These are phyloP conservation scores for Penicillium sp. DNA, from an alignment of 2,329 filamentous ascomycete species.

Conservation along the genomic window DNA sequence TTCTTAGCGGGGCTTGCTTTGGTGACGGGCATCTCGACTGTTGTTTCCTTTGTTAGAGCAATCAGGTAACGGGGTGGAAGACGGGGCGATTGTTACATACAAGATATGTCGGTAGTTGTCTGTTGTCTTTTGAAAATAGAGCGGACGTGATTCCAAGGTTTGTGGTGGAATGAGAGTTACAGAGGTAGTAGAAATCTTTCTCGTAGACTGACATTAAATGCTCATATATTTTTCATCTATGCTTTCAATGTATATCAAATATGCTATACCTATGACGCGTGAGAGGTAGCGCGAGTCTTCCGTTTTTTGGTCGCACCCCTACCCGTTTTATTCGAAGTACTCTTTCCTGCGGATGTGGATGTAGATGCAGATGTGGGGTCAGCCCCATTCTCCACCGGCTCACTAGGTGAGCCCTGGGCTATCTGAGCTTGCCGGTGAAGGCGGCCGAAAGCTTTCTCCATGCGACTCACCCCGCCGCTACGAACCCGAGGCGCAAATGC, in stretches of 20 bases:
- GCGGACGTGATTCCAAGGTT: too few relatives aligned
- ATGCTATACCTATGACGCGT: not conserved
- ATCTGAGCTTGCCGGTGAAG: conserved; percentile 59
- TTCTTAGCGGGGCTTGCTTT: too few relatives aligned
- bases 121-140: too few relatives aligned
- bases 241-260: not conserved
- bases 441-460: conserved; percentile 72
- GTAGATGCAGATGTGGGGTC: conserved; percentile 1
- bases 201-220: not conserved
- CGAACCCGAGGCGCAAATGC: conserved; percentile 71
- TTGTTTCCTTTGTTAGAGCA: too few relatives aligned
- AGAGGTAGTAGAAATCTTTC: not conserved
- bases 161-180: too few relatives aligned
- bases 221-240: not conserved
- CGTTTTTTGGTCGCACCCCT: conserved; percentile 25
- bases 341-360: conserved; percentile 5
- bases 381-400: not conserved
- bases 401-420: conserved; percentile 3
- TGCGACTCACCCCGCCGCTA: conserved; percentile 64
- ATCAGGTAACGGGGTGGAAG: too few relatives aligned
- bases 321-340: conserved; percentile 8
- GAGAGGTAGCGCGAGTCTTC: conserved; percentile 17
- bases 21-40: too few relatives aligned
- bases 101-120: too few relatives aligned
- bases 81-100: too few relatives aligned